phyloP scores from a whole-genome alignment of 352 stramenopile genomes.

The Pythium rishiriense region DNA sequence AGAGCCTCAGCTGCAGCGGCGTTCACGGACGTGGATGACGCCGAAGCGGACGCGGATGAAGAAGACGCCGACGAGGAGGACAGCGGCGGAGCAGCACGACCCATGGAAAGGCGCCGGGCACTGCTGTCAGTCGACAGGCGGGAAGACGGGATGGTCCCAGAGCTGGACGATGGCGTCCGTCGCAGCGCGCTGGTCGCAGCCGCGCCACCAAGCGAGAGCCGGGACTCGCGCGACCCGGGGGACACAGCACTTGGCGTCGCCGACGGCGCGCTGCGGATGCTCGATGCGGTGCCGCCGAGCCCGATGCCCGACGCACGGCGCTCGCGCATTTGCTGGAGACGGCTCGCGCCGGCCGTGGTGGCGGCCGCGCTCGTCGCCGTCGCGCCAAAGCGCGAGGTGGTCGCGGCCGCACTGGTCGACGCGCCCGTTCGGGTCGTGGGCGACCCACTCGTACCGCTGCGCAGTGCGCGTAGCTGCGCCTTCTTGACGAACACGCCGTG shows the following conservation, averaged over 20 bases:
- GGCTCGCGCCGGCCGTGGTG: conserved; percentile 19
- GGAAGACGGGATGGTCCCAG: conserved; percentile 5
- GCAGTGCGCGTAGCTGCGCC: conserved; percentile 31
- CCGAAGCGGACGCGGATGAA: conserved; percentile 1
- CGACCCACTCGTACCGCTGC: conserved; percentile 1
- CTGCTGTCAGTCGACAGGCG: conserved; percentile 15
- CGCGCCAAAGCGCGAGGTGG: conserved; percentile 9
- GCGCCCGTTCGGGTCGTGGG: conserved; percentile 25
- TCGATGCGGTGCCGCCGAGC: conserved; percentile 11
- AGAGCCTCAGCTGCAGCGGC: conserved; percentile 38
- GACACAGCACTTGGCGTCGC: conserved; percentile 12
- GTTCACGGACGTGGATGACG: not conserved
- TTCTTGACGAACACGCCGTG: conserved; percentile 79
- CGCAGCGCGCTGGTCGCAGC: conserved; percentile 10
- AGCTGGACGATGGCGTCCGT: conserved; percentile 17
- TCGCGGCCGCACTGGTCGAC: not conserved
- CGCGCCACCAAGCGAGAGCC: conserved; percentile 15
- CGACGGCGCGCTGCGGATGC: conserved; percentile 10
- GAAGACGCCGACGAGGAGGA: not conserved
- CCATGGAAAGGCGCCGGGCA: conserved; percentile 19
- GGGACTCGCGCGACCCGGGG: conserved; percentile 4
- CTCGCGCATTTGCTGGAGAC: conserved; percentile 40
- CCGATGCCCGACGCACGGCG: conserved; percentile 37
- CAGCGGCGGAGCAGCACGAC: conserved; percentile 11
- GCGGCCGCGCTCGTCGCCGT: conserved; percentile 3